Evolutionary conservation across 352 stramenopile species (phyloP), one percentile per base, ranked within the genome.

Genomic region (Phytophthora crassamura): DNA sequence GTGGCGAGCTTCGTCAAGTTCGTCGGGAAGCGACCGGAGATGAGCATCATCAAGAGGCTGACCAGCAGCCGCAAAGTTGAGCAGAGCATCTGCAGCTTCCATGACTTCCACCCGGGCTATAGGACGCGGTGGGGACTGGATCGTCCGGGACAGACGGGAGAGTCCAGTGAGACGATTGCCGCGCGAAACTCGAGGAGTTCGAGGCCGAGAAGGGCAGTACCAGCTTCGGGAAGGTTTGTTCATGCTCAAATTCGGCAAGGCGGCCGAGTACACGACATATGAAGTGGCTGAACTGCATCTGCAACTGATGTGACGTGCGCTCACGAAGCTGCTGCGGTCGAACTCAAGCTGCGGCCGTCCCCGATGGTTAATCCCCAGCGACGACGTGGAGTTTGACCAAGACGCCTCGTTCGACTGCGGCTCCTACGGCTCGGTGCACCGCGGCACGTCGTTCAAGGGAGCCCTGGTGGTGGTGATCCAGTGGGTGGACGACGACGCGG

Each of bases 1-100:
- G 61, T 78, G 15, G 46, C 34, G 7, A 51, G 43, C 16, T 77
- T 80, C 38, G 55, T 64, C 54, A 58, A 41, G 25, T 60, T 65
- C 54, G 39, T 64, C 22, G 11, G 32, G 20, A 61, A 49, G 18
- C 54, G 54, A 18, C 25, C 32, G 28, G 39, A 57, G 30, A 34
- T 20, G 39, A 60, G 53, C 33, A 38, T 65, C 39, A 10, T 70
- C 46, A 56, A 60, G 25, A 42, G 50, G 2, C 42, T 72, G 36
- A 57, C 51, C 40, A 63, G 45, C 35, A 58, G 52, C 50, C 64
- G 57, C 28, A 72, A 72, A 28, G 57, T 72, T 16, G 50, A 59
- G 36, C 28, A 51, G 36, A 25, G 20, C 7, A 41, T 72, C 16
- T 32, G 39, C 32, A n/a, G 36, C 8, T 69, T 74, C 52, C 59